phyloP scores from a whole-genome alignment of 345 rosid genomes.

The Mangifera indica region DNA sequence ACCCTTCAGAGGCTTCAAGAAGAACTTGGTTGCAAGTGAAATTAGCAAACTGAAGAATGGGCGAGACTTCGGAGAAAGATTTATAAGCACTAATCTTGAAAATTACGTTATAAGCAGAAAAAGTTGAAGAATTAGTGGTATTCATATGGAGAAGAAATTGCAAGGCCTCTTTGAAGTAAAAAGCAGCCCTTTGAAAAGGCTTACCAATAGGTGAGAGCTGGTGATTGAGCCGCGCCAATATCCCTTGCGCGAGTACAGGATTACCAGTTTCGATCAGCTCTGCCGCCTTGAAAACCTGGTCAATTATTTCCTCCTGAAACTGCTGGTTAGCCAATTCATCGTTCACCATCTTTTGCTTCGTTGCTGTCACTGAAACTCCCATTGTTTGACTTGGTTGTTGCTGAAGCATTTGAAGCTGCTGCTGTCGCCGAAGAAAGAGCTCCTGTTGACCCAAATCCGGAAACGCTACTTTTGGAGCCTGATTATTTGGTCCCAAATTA shows the following conservation, averaged over 20 bases:
- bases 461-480: slow-evolving; percentile 33
- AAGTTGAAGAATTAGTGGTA: slow-evolving; percentile 19
- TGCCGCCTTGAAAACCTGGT: slow-evolving; percentile 79
- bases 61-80: slow-evolving; percentile 84
- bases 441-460: slow-evolving; percentile 50
- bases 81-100: slow-evolving; percentile 81
- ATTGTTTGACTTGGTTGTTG: slow-evolving; percentile 18
- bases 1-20: slow-evolving; percentile 64
- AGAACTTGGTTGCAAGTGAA: slow-evolving; percentile 87
- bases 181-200: slow-evolving; percentile 83
- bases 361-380: slow-evolving; percentile 17
- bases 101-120: slow-evolving; percentile 50
- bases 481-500: slow-evolving; percentile 38
- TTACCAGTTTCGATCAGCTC: slow-evolving; percentile 85
- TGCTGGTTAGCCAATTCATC: slow-evolving; percentile 61
- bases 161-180: slow-evolving; percentile 73
- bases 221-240: slow-evolving; percentile 99
- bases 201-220: slow-evolving; percentile 80
- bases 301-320: slow-evolving; percentile 62
- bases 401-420: slow-evolving; percentile 44
- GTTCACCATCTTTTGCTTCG: slow-evolving; percentile 37
- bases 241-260: slow-evolving; percentile 95
- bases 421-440: slow-evolving; percentile 34
- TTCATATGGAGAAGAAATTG: slow-evolving; percentile 47
- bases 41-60: slow-evolving; percentile 76